Conservation (phyloP, 352 stramenopile species). For the Plasmopara halstedii region DNA sequence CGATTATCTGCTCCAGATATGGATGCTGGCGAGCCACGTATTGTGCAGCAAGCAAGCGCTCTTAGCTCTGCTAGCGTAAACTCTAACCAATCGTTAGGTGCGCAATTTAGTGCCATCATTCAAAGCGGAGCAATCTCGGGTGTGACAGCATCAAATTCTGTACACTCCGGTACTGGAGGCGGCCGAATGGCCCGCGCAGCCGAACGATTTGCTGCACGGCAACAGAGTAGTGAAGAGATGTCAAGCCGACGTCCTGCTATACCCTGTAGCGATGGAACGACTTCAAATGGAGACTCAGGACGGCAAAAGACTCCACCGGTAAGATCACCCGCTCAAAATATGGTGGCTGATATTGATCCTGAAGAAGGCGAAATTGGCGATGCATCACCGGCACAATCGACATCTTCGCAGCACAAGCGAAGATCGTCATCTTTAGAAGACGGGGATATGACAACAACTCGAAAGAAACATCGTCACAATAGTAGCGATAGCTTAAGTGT, state of each 20-base stretch:
- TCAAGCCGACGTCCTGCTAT: conserved; percentile 6
- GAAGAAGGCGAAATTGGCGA: conserved; percentile 51
- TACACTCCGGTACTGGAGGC: conserved; percentile 24
- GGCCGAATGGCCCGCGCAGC: conserved; percentile 59
- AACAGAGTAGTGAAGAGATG: conserved; percentile 25
- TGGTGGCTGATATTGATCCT: conserved; percentile 22
- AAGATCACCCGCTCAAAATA: conserved; percentile 13
- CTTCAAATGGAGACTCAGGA: conserved; percentile 19
- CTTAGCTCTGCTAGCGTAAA: conserved; percentile 29
- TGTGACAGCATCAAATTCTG: conserved; percentile 18
- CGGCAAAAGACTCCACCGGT: conserved; percentile 26
- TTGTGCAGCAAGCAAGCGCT: conserved; percentile 49
- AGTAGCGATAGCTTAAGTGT: conserved; percentile 28
- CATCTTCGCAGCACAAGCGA: conserved; percentile 28
- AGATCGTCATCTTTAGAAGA: conserved; percentile 28
- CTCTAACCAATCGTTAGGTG: conserved; percentile 50
- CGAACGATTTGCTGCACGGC: conserved; percentile 46
- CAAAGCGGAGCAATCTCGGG: conserved; percentile 35
- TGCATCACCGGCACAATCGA: conserved; percentile 19
- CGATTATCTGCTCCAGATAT: conserved; percentile 53
- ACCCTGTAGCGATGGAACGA: conserved; percentile 10
- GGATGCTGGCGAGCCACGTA: conserved; percentile 40
- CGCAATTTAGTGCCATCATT: conserved; percentile 75
- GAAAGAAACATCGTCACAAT: conserved; percentile 30
- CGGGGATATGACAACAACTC: conserved; percentile 12